Conservation (phyloP, 768 basidiomycete species). For the Crassisporium funariophilum region DNA sequence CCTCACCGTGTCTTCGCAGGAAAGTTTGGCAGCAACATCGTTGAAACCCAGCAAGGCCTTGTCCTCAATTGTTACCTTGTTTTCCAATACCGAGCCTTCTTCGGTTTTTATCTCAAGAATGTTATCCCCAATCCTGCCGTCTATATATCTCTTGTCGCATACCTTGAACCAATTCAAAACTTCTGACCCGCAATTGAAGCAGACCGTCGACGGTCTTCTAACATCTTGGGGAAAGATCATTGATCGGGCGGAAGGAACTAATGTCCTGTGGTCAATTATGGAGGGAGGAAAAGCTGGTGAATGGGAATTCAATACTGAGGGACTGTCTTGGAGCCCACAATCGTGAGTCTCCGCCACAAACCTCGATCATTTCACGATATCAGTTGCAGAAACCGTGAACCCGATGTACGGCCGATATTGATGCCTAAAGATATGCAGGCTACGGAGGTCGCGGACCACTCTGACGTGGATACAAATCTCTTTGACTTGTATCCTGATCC, state of each 20-base stretch:
- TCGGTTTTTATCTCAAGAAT: constrained; percentile 63
- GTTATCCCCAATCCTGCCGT: constrained; percentile 66
- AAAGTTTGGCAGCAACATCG: constrained; percentile 5
- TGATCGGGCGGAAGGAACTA: constrained; percentile 49
- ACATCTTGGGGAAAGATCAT: constrained; percentile 77
- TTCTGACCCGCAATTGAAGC: constrained; percentile 65
- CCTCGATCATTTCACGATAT: background rate
- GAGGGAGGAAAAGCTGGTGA: constrained; percentile 48
- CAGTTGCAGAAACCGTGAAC: constrained; percentile 24
- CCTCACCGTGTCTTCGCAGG: constrained; percentile 3
- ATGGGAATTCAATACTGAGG: constrained; percentile 61
- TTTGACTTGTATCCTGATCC: constrained; percentile 80
- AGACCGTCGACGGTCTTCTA: constrained; percentile 61
- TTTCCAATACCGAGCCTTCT: constrained; percentile 80
- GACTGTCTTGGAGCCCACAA: constrained; percentile 45
- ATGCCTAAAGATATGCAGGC: constrained; percentile 51
- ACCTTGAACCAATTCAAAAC: constrained; percentile 56
- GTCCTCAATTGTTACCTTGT: constrained; percentile 52
- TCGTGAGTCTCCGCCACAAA: constrained; percentile 24
- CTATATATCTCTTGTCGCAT: constrained; percentile 65
- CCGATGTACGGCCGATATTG: constrained; percentile 41
- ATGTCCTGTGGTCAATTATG: constrained; percentile 60
- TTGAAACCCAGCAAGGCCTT: constrained; percentile 44
- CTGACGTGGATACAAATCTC: constrained; percentile 54
- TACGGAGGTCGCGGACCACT: constrained; percentile 42